These are phyloP conservation scores for Mucor racemosus DNA, from an alignment of 371 early-diverging fungal species.

Conservation along the genomic window DNA sequence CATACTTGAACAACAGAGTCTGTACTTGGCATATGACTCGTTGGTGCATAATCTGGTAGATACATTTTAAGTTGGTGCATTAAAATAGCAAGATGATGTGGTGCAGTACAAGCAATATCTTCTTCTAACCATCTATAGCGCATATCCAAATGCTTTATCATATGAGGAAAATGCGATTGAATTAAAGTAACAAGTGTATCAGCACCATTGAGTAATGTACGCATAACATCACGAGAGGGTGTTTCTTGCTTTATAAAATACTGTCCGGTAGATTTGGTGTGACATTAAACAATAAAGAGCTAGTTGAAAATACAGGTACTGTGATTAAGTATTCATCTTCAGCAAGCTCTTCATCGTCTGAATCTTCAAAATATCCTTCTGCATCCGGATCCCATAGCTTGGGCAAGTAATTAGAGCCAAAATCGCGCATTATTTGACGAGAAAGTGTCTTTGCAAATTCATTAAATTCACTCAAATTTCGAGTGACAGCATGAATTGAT, in stretches of 20 bases:
- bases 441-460: conserved; percentile 39
- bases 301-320: conserved; percentile 36
- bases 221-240: background rate
- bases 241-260: conserved; percentile 1
- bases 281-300: conserved; percentile 11
- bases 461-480: conserved; percentile 36
- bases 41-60: conserved; percentile 8
- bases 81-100: conserved; percentile 19
- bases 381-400: conserved; percentile 36
- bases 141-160: conserved; percentile 19
- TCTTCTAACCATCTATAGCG: conserved; percentile 13
- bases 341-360: conserved; percentile 35
- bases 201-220: conserved; percentile 5
- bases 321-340: conserved; percentile 49
- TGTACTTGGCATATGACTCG: background rate
- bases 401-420: conserved; percentile 28
- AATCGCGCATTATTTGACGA: conserved; percentile 36
- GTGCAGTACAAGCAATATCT: background rate
- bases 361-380: conserved; percentile 26
- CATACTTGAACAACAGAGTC: conserved; percentile 3
- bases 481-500: conserved; percentile 39
- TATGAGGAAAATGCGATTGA: conserved; percentile 15
- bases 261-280: background rate
- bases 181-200: conserved; percentile 10
- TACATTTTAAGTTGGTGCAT: conserved; percentile 20